Percentiles rank a stretch among this genome's conserved stretches.
These are phyloP conservation scores for Metschnikowia continentalis DNA, from an alignment of 805 yeast genomes.

Conservation along the genomic window DNA sequence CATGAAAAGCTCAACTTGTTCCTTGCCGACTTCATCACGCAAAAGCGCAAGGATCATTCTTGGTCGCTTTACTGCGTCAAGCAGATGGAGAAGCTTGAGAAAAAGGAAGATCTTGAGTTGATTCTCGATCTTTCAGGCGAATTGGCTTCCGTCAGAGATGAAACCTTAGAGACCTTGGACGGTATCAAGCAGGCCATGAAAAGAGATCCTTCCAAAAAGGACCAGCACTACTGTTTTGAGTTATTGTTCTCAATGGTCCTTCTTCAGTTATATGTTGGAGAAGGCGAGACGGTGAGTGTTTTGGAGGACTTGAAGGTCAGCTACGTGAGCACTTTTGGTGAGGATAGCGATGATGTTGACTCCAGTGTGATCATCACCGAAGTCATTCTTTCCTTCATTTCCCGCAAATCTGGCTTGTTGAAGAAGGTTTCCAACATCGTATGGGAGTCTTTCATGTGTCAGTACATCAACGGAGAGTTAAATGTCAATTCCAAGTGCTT, in stretches of 20 bases:
- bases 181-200: constrained; percentile 22
- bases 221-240: constrained; percentile 64
- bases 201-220: constrained; percentile 20
- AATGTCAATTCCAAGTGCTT: constrained; percentile 31
- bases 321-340: constrained; percentile 43
- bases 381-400: constrained; percentile 45
- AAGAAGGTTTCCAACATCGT: constrained; percentile 36
- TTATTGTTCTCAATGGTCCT: constrained; percentile 71
- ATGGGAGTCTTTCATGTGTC: constrained; percentile 41
- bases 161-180: constrained; percentile 45
- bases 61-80: constrained; percentile 61
- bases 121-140: constrained; percentile 56
- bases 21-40: constrained; percentile 51
- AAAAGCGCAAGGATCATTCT: constrained; percentile 43
- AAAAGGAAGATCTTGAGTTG: constrained; percentile 17
- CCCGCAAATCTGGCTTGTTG: constrained; percentile 32
- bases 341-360: constrained; percentile 24
- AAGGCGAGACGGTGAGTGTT: constrained; percentile 68
- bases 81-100: constrained; percentile 27
- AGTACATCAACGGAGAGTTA: constrained; percentile 23
- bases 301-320: constrained; percentile 68
- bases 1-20: constrained; percentile 67
- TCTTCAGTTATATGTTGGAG: constrained; percentile 74
- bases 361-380: constrained; percentile 36
- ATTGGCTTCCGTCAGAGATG: constrained; percentile 43